A percentile compares a stretch with the other conserved stretches of the same genome.
phyloP scores from a whole-genome alignment of 768 basidiomycete species.

The Kwoniella shandongensis region DNA sequence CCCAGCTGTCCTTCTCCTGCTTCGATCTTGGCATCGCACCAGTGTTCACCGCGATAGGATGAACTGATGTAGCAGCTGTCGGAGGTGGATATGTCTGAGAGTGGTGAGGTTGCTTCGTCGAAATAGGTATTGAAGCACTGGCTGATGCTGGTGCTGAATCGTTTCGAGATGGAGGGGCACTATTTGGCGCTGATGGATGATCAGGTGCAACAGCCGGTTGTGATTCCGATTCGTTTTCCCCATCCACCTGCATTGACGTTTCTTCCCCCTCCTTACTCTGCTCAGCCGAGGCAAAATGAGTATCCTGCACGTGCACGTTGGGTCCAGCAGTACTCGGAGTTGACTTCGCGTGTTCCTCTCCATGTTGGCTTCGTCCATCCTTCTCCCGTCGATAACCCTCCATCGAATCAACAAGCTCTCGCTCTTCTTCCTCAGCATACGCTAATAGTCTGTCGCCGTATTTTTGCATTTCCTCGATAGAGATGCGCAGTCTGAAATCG shows the following conservation, averaged over 20 bases:
- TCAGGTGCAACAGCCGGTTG: conserved; percentile 6
- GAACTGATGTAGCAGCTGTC: background rate
- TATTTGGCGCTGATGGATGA: conserved; percentile 2
- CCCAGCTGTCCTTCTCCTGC: too few species aligned
- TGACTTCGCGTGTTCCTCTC: background rate
- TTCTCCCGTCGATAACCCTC: background rate
- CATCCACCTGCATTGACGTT: background rate
- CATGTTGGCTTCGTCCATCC: conserved; percentile 1
- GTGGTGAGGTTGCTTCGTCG: background rate
- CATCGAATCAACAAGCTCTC: background rate
- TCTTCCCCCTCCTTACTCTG: background rate
- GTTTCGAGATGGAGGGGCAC: background rate
- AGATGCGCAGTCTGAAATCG: conserved; percentile 87
- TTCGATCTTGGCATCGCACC: too few species aligned
- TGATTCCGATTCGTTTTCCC: background rate
- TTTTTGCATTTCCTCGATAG: conserved; percentile 84
- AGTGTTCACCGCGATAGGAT: background rate
- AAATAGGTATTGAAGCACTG: background rate
- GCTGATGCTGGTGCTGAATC: background rate
- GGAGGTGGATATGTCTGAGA: background rate
- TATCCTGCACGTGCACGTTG: background rate
- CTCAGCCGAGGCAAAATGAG: background rate
- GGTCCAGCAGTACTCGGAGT: background rate
- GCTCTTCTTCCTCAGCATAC: conserved; percentile 54
- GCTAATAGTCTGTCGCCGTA: conserved; percentile 87